These are phyloP conservation scores for Cryphonectria parasitica DNA, from an alignment of 2,329 filamentous ascomycete genomes.

Conservation along the genomic window DNA sequence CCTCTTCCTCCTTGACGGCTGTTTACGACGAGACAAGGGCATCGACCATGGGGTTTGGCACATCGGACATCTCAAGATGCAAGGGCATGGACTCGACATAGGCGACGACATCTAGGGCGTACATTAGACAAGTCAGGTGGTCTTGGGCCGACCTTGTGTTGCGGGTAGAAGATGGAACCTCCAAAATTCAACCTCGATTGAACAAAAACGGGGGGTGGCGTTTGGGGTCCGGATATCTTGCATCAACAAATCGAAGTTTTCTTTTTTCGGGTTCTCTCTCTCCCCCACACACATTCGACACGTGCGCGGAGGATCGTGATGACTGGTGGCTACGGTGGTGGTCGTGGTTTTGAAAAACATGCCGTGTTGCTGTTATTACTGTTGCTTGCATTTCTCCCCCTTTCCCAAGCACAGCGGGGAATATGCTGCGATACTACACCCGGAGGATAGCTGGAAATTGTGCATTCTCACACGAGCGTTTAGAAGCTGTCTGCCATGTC, in stretches of 20 bases:
- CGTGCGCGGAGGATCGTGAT: constrained; percentile 48
- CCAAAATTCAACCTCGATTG: constrained; percentile 58
- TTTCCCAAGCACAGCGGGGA: not conserved
- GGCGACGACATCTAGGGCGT: constrained; percentile 41
- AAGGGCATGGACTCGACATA: constrained; percentile 52
- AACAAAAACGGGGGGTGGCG: constrained; percentile 62
- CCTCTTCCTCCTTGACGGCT: constrained; percentile 48
- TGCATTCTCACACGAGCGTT: constrained; percentile 61
- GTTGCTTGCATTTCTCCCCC: not conserved
- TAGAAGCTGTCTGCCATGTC: constrained; percentile 34
- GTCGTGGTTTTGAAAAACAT: not conserved
- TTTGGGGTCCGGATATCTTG: constrained; percentile 84
- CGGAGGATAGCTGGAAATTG: constrained; percentile 62
- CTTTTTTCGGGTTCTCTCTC: constrained; percentile 41
- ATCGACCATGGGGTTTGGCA: constrained; percentile 41
- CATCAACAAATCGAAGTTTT: constrained; percentile 51
- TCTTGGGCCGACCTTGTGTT: constrained; percentile 41
- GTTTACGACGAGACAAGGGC: constrained; percentile 54
- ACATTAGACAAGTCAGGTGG: constrained; percentile 44
- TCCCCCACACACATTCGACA: not conserved
- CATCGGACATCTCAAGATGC: constrained; percentile 59
- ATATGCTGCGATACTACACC: constrained; percentile 45
- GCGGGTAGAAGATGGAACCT: constrained; percentile 75
- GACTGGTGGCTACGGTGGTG: constrained; percentile 38
- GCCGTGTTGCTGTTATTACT: constrained; percentile 2